phyloP scores from a whole-genome alignment of 106 monocot species.

The Vanilla planifolia region DNA sequence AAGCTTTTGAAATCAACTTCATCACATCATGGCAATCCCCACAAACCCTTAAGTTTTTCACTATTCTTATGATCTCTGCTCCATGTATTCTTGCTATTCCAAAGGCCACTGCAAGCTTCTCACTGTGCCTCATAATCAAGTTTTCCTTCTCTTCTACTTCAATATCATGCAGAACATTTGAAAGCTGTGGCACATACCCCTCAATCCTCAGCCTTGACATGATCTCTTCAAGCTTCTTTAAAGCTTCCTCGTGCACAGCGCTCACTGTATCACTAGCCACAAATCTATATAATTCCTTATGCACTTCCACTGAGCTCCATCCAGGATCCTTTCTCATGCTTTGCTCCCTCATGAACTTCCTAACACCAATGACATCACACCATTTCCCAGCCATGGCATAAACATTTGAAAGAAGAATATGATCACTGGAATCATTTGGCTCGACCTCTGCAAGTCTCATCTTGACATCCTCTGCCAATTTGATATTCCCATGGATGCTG shows the following conservation, averaged over 20 bases:
- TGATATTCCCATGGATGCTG: conserved; percentile 47
- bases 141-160: conserved; percentile 54
- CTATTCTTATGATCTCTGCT: conserved; percentile 35
- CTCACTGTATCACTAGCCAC: conserved; percentile 22
- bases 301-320: conserved; percentile 60
- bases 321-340: conserved; percentile 48
- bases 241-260: conserved; percentile 21
- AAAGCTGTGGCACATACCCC: conserved; percentile 34
- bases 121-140: conserved; percentile 37
- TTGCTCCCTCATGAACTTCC: conserved; percentile 33
- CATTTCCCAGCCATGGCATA: conserved; percentile 48
- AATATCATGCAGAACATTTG: conserved; percentile 44
- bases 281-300: conserved; percentile 29
- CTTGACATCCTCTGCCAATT: conserved; percentile 41
- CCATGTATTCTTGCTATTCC: conserved; percentile 22
- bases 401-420: conserved; percentile 46
- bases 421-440: conserved; percentile 41
- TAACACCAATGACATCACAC: conserved; percentile 39
- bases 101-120: conserved; percentile 70
- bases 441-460: conserved; percentile 40
- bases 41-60: conserved; percentile 53
- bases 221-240: conserved; percentile 29
- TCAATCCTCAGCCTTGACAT: conserved; percentile 29
- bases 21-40: conserved; percentile 50
- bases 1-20: conserved; percentile 60